Evolutionary conservation across 371 early-diverging fungal species (phyloP), one percentile per base, ranked within the genome.

Genomic region (Mortierella sp.): DNA sequence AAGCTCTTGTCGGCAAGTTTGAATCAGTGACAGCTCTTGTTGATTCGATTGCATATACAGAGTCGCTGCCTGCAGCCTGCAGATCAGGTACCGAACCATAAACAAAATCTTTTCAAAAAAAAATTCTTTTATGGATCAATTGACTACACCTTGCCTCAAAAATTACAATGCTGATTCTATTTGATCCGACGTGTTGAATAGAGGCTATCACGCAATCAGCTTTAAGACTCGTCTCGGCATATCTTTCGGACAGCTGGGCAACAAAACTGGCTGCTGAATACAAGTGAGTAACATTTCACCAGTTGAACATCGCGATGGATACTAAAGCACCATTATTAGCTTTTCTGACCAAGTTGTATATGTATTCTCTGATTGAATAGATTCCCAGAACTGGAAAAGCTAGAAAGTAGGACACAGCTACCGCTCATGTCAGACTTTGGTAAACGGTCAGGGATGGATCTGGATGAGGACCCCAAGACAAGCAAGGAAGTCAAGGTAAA

Each of bases 1-100:
- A 81, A 24, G 12, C 47, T 0, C 35, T 81, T 12, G 73, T 72
- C 37, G 35, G 47, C 43, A 64, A 70, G 24, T 81, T 81, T 54
- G 52, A 3, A 5, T 58, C 70, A 0, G 54, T 75, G 24, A 58
- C 64, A 2, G 66, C 66, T 0, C 61, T 81, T 12, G 62, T 62
- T 3, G 60, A 75, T 32, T 75, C 81, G 35, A 75, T 81, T 52
- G 72, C 76, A 3, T 81, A 81, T 26, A 72, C 81, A 39, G 81
- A 81, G 16, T 72, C 81, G 0, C 26, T 81, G 11, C 73, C 81
- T 3, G 66, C 64, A 9, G 61, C 45, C 18, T 75, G 75, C 57
- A 55, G 76, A 20, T 43, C 60, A 72, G 81, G 81, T 61, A 35
- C 52, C 3, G 30, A 51, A 22, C 64, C 16, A 18, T 28, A 30